Conservation (phyloP, 768 basidiomycete species). For the Suillus hirtellus region DNA sequence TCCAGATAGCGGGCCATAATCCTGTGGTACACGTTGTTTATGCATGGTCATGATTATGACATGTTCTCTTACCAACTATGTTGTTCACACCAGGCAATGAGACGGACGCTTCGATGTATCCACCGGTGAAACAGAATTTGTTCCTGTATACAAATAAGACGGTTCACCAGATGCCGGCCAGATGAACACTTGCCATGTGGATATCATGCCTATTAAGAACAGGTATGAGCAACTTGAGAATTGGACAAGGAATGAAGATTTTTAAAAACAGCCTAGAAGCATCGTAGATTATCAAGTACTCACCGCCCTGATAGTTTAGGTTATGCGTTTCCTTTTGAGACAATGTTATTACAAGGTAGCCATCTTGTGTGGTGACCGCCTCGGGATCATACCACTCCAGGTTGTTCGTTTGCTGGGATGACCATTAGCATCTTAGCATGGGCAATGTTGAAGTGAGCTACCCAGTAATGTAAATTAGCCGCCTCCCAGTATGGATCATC, state of each 20-base stretch:
- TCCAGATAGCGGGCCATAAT: conserved; percentile 59
- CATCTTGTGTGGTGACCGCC: conserved; percentile 50
- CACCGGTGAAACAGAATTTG: conserved; percentile 89
- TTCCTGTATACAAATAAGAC: conserved; percentile 48
- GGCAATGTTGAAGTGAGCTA: conserved; percentile 29
- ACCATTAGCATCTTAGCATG: conserved; percentile 30
- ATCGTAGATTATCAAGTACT: conserved; percentile 8
- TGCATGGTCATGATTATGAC: background rate
- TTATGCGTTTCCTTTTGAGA: conserved; percentile 44
- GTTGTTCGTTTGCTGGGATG: conserved; percentile 42
- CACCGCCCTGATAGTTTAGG: conserved; percentile 46
- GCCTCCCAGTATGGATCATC: conserved; percentile 88
- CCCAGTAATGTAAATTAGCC: conserved; percentile 43
- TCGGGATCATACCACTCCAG: conserved; percentile 61
- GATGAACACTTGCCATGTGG: conserved; percentile 33
- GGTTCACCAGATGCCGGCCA: conserved; percentile 5
- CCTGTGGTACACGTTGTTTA: conserved; percentile 25
- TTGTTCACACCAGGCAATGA: conserved; percentile 67
- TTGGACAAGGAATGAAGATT: conserved; percentile 21
- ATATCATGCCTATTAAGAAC: conserved; percentile 47
- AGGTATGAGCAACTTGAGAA: background rate
- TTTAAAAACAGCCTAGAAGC: conserved; percentile 23
- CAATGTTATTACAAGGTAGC: conserved; percentile 53
- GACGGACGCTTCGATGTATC: conserved; percentile 66
- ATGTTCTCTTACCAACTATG: conserved; percentile 44